These are phyloP conservation scores for Phytophthora pluvialis DNA, from an alignment of 352 stramenopile genomes.

Conservation along the genomic window DNA sequence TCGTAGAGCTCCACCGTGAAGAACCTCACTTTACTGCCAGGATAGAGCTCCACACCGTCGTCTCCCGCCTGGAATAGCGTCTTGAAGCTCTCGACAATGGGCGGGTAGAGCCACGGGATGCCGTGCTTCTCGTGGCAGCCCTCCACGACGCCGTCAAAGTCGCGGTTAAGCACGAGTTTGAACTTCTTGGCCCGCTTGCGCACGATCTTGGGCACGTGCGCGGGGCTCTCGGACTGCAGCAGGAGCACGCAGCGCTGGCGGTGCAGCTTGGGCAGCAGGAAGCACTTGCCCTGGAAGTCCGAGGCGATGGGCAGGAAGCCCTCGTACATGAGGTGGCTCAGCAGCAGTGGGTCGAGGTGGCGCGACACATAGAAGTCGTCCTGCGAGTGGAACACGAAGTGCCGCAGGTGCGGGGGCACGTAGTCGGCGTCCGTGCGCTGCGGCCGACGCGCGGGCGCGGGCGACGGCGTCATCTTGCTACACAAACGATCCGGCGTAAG, in stretches of 20 bases:
- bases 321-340: conserved; percentile 93
- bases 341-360: conserved; percentile 88
- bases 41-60: conserved; percentile 69
- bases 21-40: conserved; percentile 71
- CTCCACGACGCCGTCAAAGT: conserved; percentile 88
- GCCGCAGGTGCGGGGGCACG: conserved; percentile 84
- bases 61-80: conserved; percentile 62
- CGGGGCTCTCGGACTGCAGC: conserved; percentile 39
- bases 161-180: conserved; percentile 87
- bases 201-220: conserved; percentile 90
- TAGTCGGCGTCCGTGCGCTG: conserved; percentile 74
- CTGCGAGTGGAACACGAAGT: conserved; percentile 91
- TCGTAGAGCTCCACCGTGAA: conserved; percentile 94
- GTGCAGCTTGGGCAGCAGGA: conserved; percentile 91
- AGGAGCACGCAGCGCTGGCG: conserved; percentile 89
- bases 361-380: conserved; percentile 94
- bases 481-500: too few relatives aligned
- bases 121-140: conserved; percentile 94
- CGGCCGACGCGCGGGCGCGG: conserved; percentile 12
- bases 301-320: conserved; percentile 96
- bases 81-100: conserved; percentile 87
- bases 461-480: conserved; percentile 19
- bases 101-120: conserved; percentile 93
- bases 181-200: conserved; percentile 92
- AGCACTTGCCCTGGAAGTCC: conserved; percentile 65